Base-by-base conservation (phyloP, 306 rosid species). In the Cicer judaicum region DNA sequence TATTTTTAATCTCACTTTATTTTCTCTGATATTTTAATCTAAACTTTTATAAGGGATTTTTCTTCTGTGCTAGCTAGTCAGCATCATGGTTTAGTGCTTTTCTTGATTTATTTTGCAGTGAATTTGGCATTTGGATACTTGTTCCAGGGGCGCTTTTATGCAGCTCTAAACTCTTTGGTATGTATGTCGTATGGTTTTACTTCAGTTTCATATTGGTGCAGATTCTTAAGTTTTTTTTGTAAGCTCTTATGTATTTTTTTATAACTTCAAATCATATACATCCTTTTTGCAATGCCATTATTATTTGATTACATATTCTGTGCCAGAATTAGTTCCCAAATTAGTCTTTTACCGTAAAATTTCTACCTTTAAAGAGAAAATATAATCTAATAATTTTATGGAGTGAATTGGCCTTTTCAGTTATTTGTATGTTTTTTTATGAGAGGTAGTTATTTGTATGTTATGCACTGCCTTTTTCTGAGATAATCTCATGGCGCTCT, bases 81-180 rank as follows among this genome's bases (percentile, higher is more conserved):
- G 65, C 39, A 13, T 62, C 61, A 19, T 16, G 43, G 77, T 69
- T 34, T 50, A 66, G 46, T 48, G 21, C 52, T 40, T 55, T 67
- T 67, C 63, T 70, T 41, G 57, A 47, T 81, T 75, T 81, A 14
- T 70, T 55, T 87, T 85, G 86, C 79, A 93, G 98, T 93, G 55
- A 93, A 93, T 80, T 78, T 93, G 88, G 94, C 91, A 43, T 91
- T 89, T 86, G 98, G 92, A 75, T 86, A 75, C 79, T 93, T 91
- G 98, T 78, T 91, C 29, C 82, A 88, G 81, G 94, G 88, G 76
- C 79, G 77, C 53, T 85, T 76, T 77, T 91, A 89, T 81, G 86
- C 89, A 44, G 92, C 98, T 64, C 42, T 93, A 73, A 88, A 92
- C 79, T 81, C 86, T 75, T 80, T 91, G 96, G 97, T 91, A 87